phyloP scores from a whole-genome alignment of 495 filamentous ascomycete genomes.

The Pseudomonodictys pantanalensis region DNA sequence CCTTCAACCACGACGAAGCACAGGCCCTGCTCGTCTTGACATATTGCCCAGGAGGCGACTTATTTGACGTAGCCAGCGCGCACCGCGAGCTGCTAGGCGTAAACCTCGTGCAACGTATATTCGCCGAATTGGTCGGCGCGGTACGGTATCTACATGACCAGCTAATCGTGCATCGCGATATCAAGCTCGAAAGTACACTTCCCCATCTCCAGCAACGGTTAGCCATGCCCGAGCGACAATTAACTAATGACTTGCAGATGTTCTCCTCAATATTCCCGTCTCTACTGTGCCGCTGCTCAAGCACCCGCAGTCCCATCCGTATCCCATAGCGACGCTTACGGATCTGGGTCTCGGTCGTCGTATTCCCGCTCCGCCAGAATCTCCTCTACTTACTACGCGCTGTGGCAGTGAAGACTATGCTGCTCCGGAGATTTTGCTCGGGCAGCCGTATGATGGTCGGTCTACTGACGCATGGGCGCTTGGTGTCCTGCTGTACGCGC shows the following conservation, averaged over 20 bases:
- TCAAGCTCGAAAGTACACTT: slow-evolving; percentile 88
- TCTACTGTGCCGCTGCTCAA: slow-evolving; percentile 47
- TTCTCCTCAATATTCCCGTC: slow-evolving; percentile 78
- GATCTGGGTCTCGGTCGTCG: slow-evolving; percentile 88
- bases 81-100: slow-evolving; percentile 63
- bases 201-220: slow-evolving; percentile 4
- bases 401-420: slow-evolving; percentile 98
- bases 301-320: slow-evolving; percentile 69
- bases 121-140: slow-evolving; percentile 81
- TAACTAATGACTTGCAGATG: slow-evolving; percentile 58
- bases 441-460: slow-evolving; percentile 91
- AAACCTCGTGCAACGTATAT: slow-evolving; percentile 74
- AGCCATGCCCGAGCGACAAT: slow-evolving; percentile 4
- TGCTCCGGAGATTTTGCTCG: slow-evolving; percentile 92
- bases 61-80: slow-evolving; percentile 84
- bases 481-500: slow-evolving; percentile 87
- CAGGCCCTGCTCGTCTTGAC: slow-evolving; percentile 81
- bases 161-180: slow-evolving; percentile 91
- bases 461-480: slow-evolving; percentile 92
- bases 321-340: slow-evolving; percentile 81
- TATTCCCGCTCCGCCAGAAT: slow-evolving; percentile 68
- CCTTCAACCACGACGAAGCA: slow-evolving; percentile 75
- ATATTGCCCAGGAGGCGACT: slow-evolving; percentile 90
- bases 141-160: slow-evolving; percentile 79
- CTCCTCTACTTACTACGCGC: slow-evolving; percentile 73